Conservation (phyloP, 345 rosid species). For the Ceriops zippeliana region DNA sequence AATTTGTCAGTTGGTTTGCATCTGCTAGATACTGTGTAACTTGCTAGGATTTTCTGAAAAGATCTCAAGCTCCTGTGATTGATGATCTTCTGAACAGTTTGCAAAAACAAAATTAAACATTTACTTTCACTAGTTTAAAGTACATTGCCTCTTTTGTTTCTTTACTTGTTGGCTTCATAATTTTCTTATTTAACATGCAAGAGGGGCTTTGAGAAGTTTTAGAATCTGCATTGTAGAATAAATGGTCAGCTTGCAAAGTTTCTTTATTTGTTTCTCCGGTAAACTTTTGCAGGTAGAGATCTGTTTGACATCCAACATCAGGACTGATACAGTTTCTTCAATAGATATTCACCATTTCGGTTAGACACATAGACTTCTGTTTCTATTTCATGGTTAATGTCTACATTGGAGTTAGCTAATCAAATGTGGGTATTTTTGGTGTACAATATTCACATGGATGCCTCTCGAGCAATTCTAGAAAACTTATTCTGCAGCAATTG, state of each 20-base stretch:
- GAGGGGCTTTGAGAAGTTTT: not conserved
- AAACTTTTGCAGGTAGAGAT: slow-evolving; percentile 75
- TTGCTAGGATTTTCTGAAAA: not conserved
- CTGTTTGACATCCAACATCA: slow-evolving; percentile 88
- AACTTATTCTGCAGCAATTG: not conserved
- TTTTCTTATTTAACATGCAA: not conserved
- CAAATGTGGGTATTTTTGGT: no score
- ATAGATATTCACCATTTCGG: slow-evolving; percentile 88
- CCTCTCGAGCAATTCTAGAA: no score
- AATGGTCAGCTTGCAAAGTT: no score
- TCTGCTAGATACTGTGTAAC: not conserved
- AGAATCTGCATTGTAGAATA: not conserved
- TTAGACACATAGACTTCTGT: slow-evolving; percentile 27
- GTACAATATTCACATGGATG: no score
- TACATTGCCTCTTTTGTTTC: not conserved
- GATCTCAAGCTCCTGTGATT: not conserved
- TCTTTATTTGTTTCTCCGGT: not conserved
- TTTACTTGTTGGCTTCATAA: not conserved
- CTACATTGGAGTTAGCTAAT: no score
- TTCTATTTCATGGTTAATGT: slow-evolving; percentile 6
- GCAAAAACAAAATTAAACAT: not conserved
- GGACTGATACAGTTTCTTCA: slow-evolving; percentile 74
- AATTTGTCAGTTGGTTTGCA: not conserved
- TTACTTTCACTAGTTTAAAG: not conserved
- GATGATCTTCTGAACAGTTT: not conserved